Evolutionary conservation across 257 asterid species (phyloP), one percentile per base, ranked within the genome.

Genomic region (Misopates orontium): DNA sequence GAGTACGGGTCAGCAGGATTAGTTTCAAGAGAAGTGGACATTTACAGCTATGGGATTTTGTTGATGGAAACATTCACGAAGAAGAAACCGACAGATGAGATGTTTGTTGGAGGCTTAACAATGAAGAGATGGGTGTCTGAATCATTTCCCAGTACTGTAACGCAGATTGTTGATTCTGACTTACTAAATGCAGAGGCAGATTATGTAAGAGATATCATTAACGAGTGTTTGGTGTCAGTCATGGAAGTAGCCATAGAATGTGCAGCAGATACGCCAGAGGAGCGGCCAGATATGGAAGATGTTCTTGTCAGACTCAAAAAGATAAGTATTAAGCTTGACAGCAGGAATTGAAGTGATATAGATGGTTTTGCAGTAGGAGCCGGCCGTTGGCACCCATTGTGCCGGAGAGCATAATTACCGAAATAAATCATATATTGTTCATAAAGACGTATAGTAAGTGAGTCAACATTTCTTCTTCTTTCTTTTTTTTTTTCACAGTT

Each of bases 1-100:
- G 75, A 71, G 60, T 71, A 71, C 32, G 75, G 71, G 5, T 63
- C 66, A 9, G 51, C 41, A 22, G 75, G 71, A 19, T 47, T 71
- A 15, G 48, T 71, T 0, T 71, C 71, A 4, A 63, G 66, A n/a
- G 19, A 15, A 52, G 60, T 10, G 8, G 75, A 71, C 39, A 59
- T 63, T 20, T 63, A 71, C 10, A 62, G 70, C 58, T 71, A 28
- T 3, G 75, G 75, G 44, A 56, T 71, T 16, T n/a, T 71, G 53
- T 19, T 71, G 52, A 71, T 71, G 75, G 75, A 71, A 48, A 49
- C 59, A 10, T 24, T 50, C 13, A 42, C 65, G 2, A 63, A 63
- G 17, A 71, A 44, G 24, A 62, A n/a, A 25, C 75, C 75, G 0
- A 55, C 20, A 3, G 75, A 71, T 17, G 70, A 44, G 24, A 54